These are phyloP conservation scores for Cladosporium sp. DNA, from an alignment of 2,329 filamentous ascomycete species.

Conservation along the genomic window DNA sequence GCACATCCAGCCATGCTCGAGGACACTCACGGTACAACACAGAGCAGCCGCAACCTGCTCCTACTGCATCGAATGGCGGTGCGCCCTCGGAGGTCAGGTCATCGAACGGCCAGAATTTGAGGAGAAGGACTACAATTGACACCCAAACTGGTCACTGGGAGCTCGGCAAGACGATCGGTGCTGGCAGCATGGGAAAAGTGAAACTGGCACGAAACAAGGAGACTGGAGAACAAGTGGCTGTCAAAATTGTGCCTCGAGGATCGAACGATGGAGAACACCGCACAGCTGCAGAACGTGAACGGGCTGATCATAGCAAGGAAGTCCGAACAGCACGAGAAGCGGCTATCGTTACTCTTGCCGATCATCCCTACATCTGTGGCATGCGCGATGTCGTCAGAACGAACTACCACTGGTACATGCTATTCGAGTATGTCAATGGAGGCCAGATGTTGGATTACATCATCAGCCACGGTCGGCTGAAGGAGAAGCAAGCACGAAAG, in stretches of 20 bases:
- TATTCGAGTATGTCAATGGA: constrained; percentile 98
- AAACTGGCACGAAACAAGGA: constrained; percentile 90
- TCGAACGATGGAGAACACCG: constrained; percentile 75
- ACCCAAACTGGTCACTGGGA: constrained; percentile 91
- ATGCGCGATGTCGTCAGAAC: constrained; percentile 94
- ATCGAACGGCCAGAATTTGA: constrained; percentile 35
- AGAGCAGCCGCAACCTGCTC: constrained; percentile 33
- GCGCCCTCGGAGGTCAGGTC: constrained; percentile 22
- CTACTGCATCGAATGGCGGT: constrained; percentile 22
- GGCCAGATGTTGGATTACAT: constrained; percentile 99
- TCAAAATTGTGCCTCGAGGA: constrained; percentile 92
- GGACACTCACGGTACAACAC: constrained; percentile 41
- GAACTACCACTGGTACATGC: constrained; percentile 99
- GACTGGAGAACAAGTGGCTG: constrained; percentile 88
- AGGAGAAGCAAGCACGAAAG: constrained; percentile 97
- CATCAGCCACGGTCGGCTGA: constrained; percentile 93
- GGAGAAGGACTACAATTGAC: constrained; percentile 74
- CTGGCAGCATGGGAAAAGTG: constrained; percentile 98
- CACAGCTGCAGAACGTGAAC: constrained; percentile 69
- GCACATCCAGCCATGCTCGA: constrained; percentile 36
- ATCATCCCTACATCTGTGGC: constrained; percentile 92
- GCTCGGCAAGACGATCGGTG: constrained; percentile 92
- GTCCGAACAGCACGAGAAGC: constrained; percentile 91
- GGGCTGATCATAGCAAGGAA: constrained; percentile 94
- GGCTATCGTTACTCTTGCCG: constrained; percentile 89